These are phyloP conservation scores for Penicillium bialowiezense DNA, from an alignment of 495 filamentous ascomycete species.

Conservation along the genomic window DNA sequence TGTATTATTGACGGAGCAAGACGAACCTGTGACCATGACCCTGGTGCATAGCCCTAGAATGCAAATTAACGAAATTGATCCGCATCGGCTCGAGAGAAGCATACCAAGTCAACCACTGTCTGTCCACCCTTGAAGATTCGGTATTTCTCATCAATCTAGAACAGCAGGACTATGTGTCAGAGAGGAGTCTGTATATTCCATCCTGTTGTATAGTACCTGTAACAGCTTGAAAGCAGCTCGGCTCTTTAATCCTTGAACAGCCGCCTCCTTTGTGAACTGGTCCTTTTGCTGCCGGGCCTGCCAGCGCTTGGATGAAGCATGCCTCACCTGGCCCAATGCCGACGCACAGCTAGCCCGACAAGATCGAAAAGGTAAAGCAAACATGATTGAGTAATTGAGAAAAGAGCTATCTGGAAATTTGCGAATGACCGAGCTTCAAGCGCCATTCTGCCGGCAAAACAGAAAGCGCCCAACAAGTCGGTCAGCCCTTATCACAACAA, in stretches of 20 bases:
- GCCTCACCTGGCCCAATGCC: slow-evolving; percentile 15
- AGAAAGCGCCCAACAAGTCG: background rate
- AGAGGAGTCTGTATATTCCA: background rate
- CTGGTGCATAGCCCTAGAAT: slow-evolving; percentile 83
- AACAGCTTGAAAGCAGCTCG: slow-evolving; percentile 91
- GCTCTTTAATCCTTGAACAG: slow-evolving; percentile 74
- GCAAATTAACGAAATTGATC: slow-evolving; percentile 5
- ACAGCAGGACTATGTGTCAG: background rate
- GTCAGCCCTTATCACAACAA: background rate
- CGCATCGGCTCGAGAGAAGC: background rate
- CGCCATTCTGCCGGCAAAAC: slow-evolving; percentile 12
- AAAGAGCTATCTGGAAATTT: background rate
- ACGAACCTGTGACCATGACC: slow-evolving; percentile 85
- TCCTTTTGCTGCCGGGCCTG: slow-evolving; percentile 72
- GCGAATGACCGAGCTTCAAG: background rate
- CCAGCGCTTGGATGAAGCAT: slow-evolving; percentile 78
- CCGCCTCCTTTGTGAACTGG: slow-evolving; percentile 65
- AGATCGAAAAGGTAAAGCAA: slow-evolving; percentile 2
- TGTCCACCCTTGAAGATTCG: slow-evolving; percentile 72
- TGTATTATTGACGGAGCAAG: background rate
- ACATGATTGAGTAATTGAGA: slow-evolving; percentile 5
- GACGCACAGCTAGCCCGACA: background rate
- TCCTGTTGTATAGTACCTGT: slow-evolving; percentile 48
- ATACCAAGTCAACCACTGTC: slow-evolving; percentile 84
- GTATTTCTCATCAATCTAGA: slow-evolving; percentile 75